Evolutionary conservation across 2,329 filamentous ascomycete genomes (phyloP), one percentile per base, ranked within the genome.

Genomic region (Neonectria neomacrospora): DNA sequence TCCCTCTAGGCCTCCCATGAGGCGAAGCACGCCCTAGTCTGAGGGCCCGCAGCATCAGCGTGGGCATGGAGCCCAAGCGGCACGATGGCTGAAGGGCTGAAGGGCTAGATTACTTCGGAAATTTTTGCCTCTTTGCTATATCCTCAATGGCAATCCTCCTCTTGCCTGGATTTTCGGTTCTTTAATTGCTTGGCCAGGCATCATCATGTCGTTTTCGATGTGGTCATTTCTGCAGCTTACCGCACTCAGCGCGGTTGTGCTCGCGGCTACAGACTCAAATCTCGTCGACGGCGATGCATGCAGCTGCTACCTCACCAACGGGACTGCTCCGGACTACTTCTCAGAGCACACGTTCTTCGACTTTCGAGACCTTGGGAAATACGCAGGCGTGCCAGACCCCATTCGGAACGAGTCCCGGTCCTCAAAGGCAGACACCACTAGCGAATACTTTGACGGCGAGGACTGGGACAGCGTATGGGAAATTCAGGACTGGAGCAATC

Each of bases 231-330:
- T 63, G 10, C 63, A 48, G 14, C 63, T 70, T 37, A 18, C 23
- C 18, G 26, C 60, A 12, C 47, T 72, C 26, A 45, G 34, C 4
- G 18, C 53, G 16, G 14, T 41, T 5, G 44, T 37, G 28, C 39
- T n/a, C 22, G 58, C 53, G 47, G 63, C 57, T 42, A 57, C 63
- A 30, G 41, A 56, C 48, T 52, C 54, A 18, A 68, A 76, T 4
- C 16, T 32, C 9, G 26, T 32, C 2, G n/a, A n/a, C 11, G 77
- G 80, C 54, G 69, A 74, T 26, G 70, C 74, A 44, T 86, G 84
- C 72, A 76, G 77, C 59, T 86, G 84, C 70, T 86, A 79, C 67
- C 71, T 82, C 53, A 83, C 80, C 68, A 84, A 85, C 67, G 81
- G 78, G 47, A 80, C 78, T 12, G 77, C 76, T 45, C 71, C 77